Evolutionary conservation across 495 filamentous ascomycete genomes (phyloP), one percentile per base, ranked within the genome.

Genomic region (Aeminium ludgeri): DNA sequence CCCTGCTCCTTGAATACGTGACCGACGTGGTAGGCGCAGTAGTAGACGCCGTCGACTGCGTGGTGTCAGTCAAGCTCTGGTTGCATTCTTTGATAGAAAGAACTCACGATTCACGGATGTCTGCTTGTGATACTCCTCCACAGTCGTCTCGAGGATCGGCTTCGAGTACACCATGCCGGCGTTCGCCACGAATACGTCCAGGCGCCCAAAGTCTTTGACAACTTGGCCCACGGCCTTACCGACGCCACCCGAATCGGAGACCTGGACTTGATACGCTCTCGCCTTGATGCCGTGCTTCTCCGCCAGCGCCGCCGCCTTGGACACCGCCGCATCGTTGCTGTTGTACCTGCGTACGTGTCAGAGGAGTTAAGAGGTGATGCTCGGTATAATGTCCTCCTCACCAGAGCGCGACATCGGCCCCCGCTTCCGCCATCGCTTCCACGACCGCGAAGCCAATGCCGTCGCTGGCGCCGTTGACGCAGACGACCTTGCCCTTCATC

Each of bases 111-210:
- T 59, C 19, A 55, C 52, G 11, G 41, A 19, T 28, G 43, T 47
- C 27, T 55, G 43, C 49, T 64, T 66, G 16, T 52, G 47, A 36
- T 68, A 70, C 38, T 72, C 67, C 1, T 65, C 60, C 0, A 53
- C 13, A 16, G 59, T 64, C 34, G 59, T 60, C 25, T 70, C 65
- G 10, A 67, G 38, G 15, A 70, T 63, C 0, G 63, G 58, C 44
- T 66, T 67, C 3, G 64, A 69, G 28, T 63, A 69, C 4, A 61
- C 63, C 66, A 67, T 70, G 15, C 69, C 69, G 11, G 57, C 61
- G 51, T 66, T 73, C 7, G 64, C 66, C 34, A 69, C 46, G 30
- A 70, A 68, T 2, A 64, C 59, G 51, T 70, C 62, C 3, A 73
- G 56, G 40, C 60, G 59, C 16, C 59, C 62, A 54, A 67, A 65